Conservation (phyloP, 495 filamentous ascomycete species). For the Penicillium paradoxum region DNA sequence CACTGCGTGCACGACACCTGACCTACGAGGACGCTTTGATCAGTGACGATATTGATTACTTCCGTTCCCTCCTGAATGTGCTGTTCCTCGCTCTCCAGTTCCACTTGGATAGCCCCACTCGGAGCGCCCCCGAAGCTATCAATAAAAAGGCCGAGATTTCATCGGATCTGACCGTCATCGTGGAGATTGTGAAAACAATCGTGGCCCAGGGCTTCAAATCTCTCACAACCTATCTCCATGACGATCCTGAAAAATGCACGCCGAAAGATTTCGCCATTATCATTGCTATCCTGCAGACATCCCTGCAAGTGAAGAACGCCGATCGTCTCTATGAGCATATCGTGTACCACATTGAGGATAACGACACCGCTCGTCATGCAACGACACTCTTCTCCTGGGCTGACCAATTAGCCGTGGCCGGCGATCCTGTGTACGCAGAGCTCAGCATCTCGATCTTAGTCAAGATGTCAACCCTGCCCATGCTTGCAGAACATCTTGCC, state of each 20-base stretch:
- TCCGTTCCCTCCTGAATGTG: conserved; percentile 75
- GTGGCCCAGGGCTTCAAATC: conserved; percentile 79
- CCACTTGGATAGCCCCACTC: conserved; percentile 34
- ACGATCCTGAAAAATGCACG: conserved; percentile 46
- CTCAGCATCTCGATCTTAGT: conserved; percentile 81
- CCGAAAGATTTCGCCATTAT: conserved; percentile 78
- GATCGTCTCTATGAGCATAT: conserved; percentile 53
- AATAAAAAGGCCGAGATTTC: conserved; percentile 38
- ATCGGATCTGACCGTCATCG: conserved; percentile 47
- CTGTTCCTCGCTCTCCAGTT: conserved; percentile 78
- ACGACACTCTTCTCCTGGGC: conserved; percentile 92
- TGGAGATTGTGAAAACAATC: conserved; percentile 69
- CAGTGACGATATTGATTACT: conserved; percentile 63
- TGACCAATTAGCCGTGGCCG: conserved; percentile 62
- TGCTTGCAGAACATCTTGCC: conserved; percentile 82
- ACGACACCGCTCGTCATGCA: conserved; percentile 68
- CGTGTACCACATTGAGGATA: conserved; percentile 58
- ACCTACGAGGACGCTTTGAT: conserved; percentile 60
- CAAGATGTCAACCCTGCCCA: conserved; percentile 75
- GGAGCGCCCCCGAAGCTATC: conserved; percentile 28
- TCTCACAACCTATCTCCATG: conserved; percentile 69
- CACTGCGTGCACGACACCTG: conserved; percentile 56
- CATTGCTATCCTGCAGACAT: conserved; percentile 81
- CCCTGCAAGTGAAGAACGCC: conserved; percentile 57
- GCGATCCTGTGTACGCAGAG: conserved; percentile 93